Evolutionary conservation across 2,329 filamentous ascomycete species (phyloP), one percentile per base, ranked within the genome.

Genomic region (Myriosclerotinia scirpicola): DNA sequence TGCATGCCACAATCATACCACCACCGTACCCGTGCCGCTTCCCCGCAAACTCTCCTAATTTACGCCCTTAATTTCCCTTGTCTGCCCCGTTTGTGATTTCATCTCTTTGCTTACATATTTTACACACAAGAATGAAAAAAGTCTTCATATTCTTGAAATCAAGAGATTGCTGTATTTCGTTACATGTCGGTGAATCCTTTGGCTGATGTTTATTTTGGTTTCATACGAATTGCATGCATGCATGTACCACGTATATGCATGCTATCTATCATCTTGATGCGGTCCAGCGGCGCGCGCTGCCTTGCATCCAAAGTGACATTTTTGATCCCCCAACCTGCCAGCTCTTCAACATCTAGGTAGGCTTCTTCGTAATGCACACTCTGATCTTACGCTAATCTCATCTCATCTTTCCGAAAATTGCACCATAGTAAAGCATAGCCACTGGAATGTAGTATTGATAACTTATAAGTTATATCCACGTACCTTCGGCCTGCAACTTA

Each of bases 21-120:
- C 40, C 52, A 64, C 38, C 50, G 22, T 40, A 26, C 30, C 63
- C 38, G 14, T 58, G 38, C 5, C 44, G 30, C 26, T 38, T 20
- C 58, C 56, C 58, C 58, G 44, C 58, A 26, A 61, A 48, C 12
- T 60, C 30, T 50, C 42, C 44, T 50, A 26, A 44, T 34, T 61
- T 26, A 38, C 44, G 44, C 58, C 15, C 40, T 26, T 44, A 40
- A 44, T 1, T 7, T 17, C 20, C 42, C 17, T 3, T 48, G 44
- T 50, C 48, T 48, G 30, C 30, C 30, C 30, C 30, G 30, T 6
- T 34, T 5, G 30, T n/a, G n/a, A n/a, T n/a, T n/a, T 34, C 12
- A 44, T 17, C 42, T 44, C 14, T 44, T 44, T 44, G 42, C 15
- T 15, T 44, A 44, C 15, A 44, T n/a, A 42, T 26, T 12, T 36